phyloP scores from a whole-genome alignment of 805 yeast species.

The Ogataea allantospora region DNA sequence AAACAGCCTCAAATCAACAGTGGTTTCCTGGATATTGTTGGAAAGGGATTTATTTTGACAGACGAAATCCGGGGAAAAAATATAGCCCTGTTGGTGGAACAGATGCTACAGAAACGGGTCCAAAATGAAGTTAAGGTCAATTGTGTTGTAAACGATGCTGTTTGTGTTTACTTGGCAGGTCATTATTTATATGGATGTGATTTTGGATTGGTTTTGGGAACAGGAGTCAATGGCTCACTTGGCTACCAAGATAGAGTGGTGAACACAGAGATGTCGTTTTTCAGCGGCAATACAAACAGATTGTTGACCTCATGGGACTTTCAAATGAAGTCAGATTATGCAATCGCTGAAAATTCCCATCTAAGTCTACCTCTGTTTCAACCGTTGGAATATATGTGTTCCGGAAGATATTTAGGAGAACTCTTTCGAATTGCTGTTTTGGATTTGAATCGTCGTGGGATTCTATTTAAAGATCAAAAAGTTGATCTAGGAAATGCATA shows the following conservation, averaged over 20 bases:
- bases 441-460: conserved; percentile 30
- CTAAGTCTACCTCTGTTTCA: conserved; percentile 36
- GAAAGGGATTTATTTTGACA: conserved; percentile 57
- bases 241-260: conserved; percentile 30
- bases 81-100: conserved; percentile 41
- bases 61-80: conserved; percentile 42
- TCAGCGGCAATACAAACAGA: conserved; percentile 41
- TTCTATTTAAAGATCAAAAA: conserved; percentile 11
- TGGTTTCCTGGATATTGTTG: conserved; percentile 49
- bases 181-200: conserved; percentile 33
- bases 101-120: conserved; percentile 28
- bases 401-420: conserved; percentile 59
- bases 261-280: conserved; percentile 57
- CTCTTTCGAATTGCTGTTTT: conserved; percentile 43
- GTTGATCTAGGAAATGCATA: conserved; percentile 1
- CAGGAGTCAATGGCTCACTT: conserved; percentile 63
- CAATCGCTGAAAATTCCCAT: background rate
- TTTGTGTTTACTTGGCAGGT: conserved; percentile 63
- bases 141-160: conserved; percentile 56
- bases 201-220: conserved; percentile 63
- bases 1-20: conserved; percentile 39
- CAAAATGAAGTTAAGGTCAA: conserved; percentile 37
- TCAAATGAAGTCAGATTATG: conserved; percentile 28
- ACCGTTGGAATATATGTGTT: conserved; percentile 54
- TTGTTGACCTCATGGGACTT: conserved; percentile 41